Base-by-base conservation (phyloP, 2,329 filamentous ascomycete genomes). In the Chaetothyriales sp. region DNA sequence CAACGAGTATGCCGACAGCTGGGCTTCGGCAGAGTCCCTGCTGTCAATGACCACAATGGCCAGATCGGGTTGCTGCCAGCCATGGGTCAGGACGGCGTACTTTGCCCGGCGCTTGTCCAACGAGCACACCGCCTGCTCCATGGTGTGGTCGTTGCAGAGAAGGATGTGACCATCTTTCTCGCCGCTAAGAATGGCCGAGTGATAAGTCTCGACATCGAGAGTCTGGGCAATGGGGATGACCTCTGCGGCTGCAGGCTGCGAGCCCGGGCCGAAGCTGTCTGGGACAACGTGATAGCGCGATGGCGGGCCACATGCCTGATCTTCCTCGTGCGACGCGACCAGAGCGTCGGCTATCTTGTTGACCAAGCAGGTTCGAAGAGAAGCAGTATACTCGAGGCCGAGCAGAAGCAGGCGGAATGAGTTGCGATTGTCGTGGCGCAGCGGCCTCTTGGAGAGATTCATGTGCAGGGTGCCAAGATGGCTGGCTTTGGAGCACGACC, bases 251-350 rank as follows among this genome's bases (percentile, higher is more conserved):
- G 71, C 72, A 5, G 71, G 68, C 33, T 69, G 62, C 25, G 68
- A 64, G 19, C 68, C 70, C 37, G 66, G 65, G 46, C 70, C 72
- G 58, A 71, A 73, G 0, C 70, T 70, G 8, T 71, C 70, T 9
- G 72, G 72, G 37, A 74, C 68, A 51, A 74, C 68, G 59, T 73
- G 71, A 56, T 71, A 74, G 44, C 69, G 66, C 37, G 70, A 70
- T 15, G 70, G 68, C 49, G 70, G 67, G 18, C 64, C 59, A 18
- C 64, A 68, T 56, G 64, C 66, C 37, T 60, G 62, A 49, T 63
- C 64, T 8, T 62, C 63, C 40, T 62, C 61, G 48, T 62, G 59
- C 54, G 67, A 68, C 18, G 70, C 69, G 5, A 72, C 70, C 22
- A 75, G 56, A 9, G 71, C 70, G 56, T 73, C 70, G 8, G 70